Percentiles rank a stretch among this genome's conserved stretches.
Conservation (phyloP, 345 rosid genomes). For the Citrus maxima region DNA sequence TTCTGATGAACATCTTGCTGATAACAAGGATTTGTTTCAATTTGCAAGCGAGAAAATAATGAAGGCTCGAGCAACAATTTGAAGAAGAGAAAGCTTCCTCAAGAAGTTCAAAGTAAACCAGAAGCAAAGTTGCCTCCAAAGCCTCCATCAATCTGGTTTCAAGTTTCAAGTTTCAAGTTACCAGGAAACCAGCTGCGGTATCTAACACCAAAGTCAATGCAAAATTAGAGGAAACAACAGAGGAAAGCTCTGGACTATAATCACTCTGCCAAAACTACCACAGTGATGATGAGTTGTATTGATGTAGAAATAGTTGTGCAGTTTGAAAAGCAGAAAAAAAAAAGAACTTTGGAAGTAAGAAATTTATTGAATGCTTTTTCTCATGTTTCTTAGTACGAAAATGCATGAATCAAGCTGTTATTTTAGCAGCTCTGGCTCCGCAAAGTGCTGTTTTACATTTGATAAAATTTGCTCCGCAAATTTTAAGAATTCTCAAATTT, state of each 20-base stretch:
- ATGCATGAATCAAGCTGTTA: no score
- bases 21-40: conserved; percentile 25
- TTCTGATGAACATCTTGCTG: conserved; percentile 48
- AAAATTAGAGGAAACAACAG: conserved; percentile 30
- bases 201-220: conserved; percentile 13
- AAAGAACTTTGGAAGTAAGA: no score
- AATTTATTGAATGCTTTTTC: no score
- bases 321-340: no score
- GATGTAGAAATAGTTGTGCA: no score
- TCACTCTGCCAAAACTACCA: conserved; percentile 65
- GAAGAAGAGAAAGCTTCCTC: conserved; percentile 51
- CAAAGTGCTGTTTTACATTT: no score
- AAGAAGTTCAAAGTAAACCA: conserved; percentile 39
- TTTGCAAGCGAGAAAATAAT: conserved; percentile 19
- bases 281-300: conserved; percentile 41
- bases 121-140: conserved; percentile 28
- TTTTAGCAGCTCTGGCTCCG: no score
- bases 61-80: conserved; percentile 10
- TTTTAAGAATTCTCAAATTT: no score
- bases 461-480: no score
- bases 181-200: conserved; percentile 42
- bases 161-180: conserved; percentile 43
- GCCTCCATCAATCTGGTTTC: conserved; percentile 32
- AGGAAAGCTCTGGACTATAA: conserved; percentile 34
- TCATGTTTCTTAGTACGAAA: no score